These are phyloP conservation scores for Candida xyloterini DNA, from an alignment of 805 yeast genomes.

Conservation along the genomic window DNA sequence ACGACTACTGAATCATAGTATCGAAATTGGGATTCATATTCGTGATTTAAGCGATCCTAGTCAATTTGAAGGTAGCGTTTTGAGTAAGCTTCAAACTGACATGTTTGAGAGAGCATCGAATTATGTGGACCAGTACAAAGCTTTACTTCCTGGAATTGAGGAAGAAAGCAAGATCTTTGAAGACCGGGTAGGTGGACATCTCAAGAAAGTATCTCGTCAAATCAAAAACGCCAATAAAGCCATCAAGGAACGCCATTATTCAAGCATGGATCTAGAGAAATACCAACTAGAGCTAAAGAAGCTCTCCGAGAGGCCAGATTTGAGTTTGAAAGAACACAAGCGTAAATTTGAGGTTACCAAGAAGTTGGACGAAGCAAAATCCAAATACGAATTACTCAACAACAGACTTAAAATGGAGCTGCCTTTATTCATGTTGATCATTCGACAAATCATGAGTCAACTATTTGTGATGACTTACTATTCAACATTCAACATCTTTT, in stretches of 20 bases:
- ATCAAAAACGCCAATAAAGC: slow-evolving; percentile 23
- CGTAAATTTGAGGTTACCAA: slow-evolving; percentile 32
- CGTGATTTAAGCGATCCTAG: slow-evolving; percentile 14
- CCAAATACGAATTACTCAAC: slow-evolving; percentile 39
- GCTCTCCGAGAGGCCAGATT: slow-evolving; percentile 23
- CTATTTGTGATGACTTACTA: slow-evolving; percentile 37
- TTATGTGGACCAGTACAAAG: slow-evolving; percentile 13
- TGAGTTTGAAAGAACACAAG: slow-evolving; percentile 39
- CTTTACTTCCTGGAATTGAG: slow-evolving; percentile 16
- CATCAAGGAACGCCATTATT: slow-evolving; percentile 24
- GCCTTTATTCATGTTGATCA: slow-evolving; percentile 40
- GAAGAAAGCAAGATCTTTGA: slow-evolving; percentile 19
- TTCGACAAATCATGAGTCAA: slow-evolving; percentile 32
- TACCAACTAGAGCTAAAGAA: slow-evolving; percentile 17
- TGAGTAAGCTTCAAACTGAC: slow-evolving; percentile 10
- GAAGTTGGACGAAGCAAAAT: slow-evolving; percentile 30
- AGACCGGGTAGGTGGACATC: slow-evolving; percentile 14
- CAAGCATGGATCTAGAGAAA: slow-evolving; percentile 23
- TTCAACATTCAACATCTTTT: slow-evolving; percentile 35
- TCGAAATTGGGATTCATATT: slow-evolving; percentile 10
- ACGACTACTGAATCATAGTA: slow-evolving; percentile 15
- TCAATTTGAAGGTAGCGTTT: slow-evolving; percentile 7
- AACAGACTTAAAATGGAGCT: slow-evolving; percentile 42
- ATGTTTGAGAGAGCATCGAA: slow-evolving; percentile 11
- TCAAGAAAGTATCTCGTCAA: slow-evolving; percentile 12